Evolutionary conservation across 345 rosid species (phyloP), one percentile per base, ranked within the genome.

Genomic region (Corymbia maculata): DNA sequence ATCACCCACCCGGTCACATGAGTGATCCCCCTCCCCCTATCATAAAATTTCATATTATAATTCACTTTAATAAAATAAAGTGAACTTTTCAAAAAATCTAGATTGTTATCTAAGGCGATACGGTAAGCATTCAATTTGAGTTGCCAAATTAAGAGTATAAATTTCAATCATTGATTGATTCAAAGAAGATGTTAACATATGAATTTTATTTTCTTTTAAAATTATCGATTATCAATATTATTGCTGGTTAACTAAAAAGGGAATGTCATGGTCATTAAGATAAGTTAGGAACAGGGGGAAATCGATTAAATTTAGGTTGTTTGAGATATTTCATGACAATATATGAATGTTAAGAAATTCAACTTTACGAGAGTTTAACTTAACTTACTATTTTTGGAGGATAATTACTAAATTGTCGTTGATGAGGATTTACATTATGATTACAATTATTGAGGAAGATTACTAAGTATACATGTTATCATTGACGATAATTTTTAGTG

Each of bases 91-190:
- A 0, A 16, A 2, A 32, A 30, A 32, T 68, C 22, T 68, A 32
- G 1, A 32, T 32, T 68, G 0, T 12, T 32, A 68, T 16, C 4
- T 2, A 5, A 30, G 8, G n/a, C 8, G 42, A 66, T 3, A 66
- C 4, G 9, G 16, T 0, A 64, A 13, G 17, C 5, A 0, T 7
- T 13, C 1, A 13, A 66, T 4, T 1, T 32, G 0, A 5, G 0
- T 4, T 0, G 15, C n/a, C 2, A 2, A 0, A 32, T 64, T 64
- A n/a, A n/a, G 5, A 14, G 9, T n/a, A n/a, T 0, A 0, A 6
- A 6, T n/a, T 14, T 14, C 21, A n/a, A n/a, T 6, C 42, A n/a
- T 64, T 1, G 3, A 0, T 0, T 4, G 0, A 64, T 14, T 64
- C 0, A 0, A 64, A 64, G 7, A 8, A 8, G 26, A n/a, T 64